These are phyloP conservation scores for Fusarium agapanthi DNA, from an alignment of 2,329 filamentous ascomycete species.

Conservation along the genomic window DNA sequence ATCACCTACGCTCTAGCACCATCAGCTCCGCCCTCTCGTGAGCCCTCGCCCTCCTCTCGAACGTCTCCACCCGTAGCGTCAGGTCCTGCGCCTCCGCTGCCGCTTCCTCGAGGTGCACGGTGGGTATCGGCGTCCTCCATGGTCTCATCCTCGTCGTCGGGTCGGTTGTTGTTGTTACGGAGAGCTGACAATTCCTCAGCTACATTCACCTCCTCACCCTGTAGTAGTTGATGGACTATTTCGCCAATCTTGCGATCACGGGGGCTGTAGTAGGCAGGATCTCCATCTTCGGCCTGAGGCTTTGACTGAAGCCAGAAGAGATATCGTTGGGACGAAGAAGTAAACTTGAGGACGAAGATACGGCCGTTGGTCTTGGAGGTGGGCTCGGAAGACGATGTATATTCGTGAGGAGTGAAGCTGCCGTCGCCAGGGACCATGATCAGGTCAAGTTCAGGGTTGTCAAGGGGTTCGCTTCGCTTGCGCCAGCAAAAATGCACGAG, in stretches of 20 bases:
- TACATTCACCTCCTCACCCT: slow-evolving; percentile 89
- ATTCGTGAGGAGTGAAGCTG: slow-evolving; percentile 83
- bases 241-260: slow-evolving; percentile 88
- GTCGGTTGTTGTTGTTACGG: slow-evolving; percentile 58
- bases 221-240: slow-evolving; percentile 83
- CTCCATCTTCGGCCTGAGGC: slow-evolving; percentile 73
- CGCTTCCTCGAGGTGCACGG: slow-evolving; percentile 65
- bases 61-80: slow-evolving; percentile 92
- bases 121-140: slow-evolving; percentile 72
- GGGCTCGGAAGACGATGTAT: slow-evolving; percentile 63
- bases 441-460: slow-evolving; percentile 83
- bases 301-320: slow-evolving; percentile 98
- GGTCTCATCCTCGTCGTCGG: slow-evolving; percentile 62
- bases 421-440: slow-evolving; percentile 94
- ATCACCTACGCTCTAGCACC: slow-evolving; percentile 98
- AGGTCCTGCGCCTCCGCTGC: slow-evolving; percentile 82
- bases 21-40: slow-evolving; percentile 93
- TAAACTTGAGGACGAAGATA: slow-evolving; percentile 93
- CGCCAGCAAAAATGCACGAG: slow-evolving; percentile 98
- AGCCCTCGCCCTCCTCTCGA: slow-evolving; percentile 85
- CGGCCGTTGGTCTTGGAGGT: slow-evolving; percentile 81
- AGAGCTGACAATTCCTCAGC: slow-evolving; percentile 74
- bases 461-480: slow-evolving; percentile 74
- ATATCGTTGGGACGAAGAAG: slow-evolving; percentile 88
- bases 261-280: slow-evolving; percentile 82